Conservation (phyloP, 345 rosid genomes). For the Atalantia buxifolia region DNA sequence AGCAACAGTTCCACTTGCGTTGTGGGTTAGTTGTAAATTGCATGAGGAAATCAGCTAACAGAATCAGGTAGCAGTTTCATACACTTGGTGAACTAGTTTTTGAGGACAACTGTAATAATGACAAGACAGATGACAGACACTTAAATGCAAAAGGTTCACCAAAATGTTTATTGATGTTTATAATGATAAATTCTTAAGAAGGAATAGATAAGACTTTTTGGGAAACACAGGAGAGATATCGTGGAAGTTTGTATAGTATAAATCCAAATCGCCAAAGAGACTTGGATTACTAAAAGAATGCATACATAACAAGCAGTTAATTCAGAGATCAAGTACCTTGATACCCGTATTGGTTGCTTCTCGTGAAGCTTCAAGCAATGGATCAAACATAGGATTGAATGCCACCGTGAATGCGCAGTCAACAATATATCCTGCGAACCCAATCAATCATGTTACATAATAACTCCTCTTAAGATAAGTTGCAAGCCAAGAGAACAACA, state of each 20-base stretch:
- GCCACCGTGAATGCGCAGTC: constrained; percentile 99
- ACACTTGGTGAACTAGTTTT: background rate
- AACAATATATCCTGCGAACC: constrained; percentile 67
- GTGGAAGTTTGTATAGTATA: background rate
- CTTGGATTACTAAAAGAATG: background rate
- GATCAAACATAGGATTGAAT: constrained; percentile 95
- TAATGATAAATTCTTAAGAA: background rate
- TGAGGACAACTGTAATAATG: background rate
- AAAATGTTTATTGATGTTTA: background rate
- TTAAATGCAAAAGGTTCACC: background rate
- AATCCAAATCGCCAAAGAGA: background rate
- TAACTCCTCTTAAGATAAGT: background rate
- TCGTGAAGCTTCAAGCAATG: constrained; percentile 88
- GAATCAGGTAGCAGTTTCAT: background rate
- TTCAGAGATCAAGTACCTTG: constrained; percentile 49
- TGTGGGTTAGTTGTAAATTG: background rate
- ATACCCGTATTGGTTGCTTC: constrained; percentile 97
- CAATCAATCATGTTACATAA: constrained; percentile 19
- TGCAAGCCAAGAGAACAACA: background rate
- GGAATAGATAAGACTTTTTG: background rate
- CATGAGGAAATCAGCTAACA: background rate
- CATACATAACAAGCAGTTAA: background rate
- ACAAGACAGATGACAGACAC: background rate
- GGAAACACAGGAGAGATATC: background rate
- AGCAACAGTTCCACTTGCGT: background rate